Percentiles rank a stretch among this genome's conserved stretches.
Conservation (phyloP, 164 flowering plant genomes). For the Nymphaea colorata region DNA sequence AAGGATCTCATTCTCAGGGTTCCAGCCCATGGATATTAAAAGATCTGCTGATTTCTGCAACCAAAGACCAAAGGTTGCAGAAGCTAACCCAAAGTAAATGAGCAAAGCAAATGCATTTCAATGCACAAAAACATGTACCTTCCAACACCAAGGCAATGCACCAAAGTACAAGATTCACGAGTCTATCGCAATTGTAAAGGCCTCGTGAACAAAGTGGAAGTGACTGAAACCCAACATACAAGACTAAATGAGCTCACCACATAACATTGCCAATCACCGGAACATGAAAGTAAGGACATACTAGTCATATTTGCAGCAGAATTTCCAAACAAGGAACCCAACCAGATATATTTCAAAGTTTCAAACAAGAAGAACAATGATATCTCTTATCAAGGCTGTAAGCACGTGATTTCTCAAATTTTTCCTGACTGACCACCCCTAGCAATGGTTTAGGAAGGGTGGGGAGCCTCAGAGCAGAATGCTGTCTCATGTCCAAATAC, state of each 20-base stretch:
- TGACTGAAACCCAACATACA: slow-evolving; percentile 34
- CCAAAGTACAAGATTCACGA: slow-evolving; percentile 65
- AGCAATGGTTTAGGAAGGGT: too few species aligned
- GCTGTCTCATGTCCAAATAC: too few species aligned
- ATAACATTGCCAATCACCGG: not conserved
- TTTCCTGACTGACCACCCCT: too few species aligned
- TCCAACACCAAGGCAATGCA: slow-evolving; percentile 96
- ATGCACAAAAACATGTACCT: slow-evolving; percentile 28
- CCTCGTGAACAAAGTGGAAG: slow-evolving; percentile 84
- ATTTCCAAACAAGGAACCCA: too few species aligned
- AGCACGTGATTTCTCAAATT: too few species aligned
- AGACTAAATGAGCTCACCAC: not conserved
- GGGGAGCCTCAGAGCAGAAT: too few species aligned
- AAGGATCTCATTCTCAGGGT: slow-evolving; percentile 69
- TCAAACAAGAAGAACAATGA: too few species aligned
- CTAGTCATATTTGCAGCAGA: too few species aligned
- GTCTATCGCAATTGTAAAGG: slow-evolving; percentile 65
- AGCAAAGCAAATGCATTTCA: not conserved
- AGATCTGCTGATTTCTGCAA: slow-evolving; percentile 67
- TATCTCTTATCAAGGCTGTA: too few species aligned
- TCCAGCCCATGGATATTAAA: slow-evolving; percentile 40
- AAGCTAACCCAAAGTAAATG: not conserved
- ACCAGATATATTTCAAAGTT: too few species aligned
- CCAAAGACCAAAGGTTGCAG: not conserved
- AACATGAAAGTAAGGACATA: not conserved